A percentile compares a stretch with the other conserved stretches of the same genome.
Evolutionary conservation across 257 asterid species (phyloP).

Genomic region (Scutellaria galericulata): DNA sequence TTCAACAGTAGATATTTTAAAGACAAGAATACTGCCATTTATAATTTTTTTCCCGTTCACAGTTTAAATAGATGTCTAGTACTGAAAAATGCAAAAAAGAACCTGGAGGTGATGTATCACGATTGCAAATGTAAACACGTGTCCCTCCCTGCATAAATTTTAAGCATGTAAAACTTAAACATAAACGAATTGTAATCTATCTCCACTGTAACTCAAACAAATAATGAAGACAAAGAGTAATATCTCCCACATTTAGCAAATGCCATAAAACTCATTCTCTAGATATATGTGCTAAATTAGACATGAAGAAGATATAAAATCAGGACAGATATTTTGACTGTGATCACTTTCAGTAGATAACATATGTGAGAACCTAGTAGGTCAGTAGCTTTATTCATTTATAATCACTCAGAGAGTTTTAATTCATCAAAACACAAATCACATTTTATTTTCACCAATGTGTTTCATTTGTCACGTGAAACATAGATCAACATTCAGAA

Average conservation of each 20-base stretch:
- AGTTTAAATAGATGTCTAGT: neutral
- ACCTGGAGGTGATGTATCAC: slow-evolving; percentile 90
- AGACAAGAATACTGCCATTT: neutral
- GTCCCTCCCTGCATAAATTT: slow-evolving; percentile 70
- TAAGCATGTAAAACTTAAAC: slow-evolving; percentile 28
- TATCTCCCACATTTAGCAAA: neutral
- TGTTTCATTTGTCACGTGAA: neutral
- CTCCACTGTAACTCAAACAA: neutral
- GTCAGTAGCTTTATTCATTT: neutral
- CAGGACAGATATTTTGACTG: neutral
- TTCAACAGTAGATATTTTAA: neutral
- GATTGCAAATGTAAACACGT: slow-evolving; percentile 80
- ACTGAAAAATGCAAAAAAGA: slow-evolving; percentile 30
- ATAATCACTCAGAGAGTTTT: neutral
- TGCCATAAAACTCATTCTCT: slow-evolving; percentile 16
- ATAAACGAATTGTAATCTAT: slow-evolving; percentile 8
- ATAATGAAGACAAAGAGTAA: neutral
- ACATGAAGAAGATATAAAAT: slow-evolving; percentile 12
- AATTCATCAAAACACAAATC: neutral
- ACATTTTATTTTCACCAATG: slow-evolving; percentile 7
- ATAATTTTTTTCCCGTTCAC: neutral
- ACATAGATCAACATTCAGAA: neutral
- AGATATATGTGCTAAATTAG: slow-evolving; percentile 1
- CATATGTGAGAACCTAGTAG: neutral
- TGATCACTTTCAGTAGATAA: too few species aligned